These are phyloP conservation scores for Colletotrichum horii DNA, from an alignment of 2,329 filamentous ascomycete species.

Conservation along the genomic window DNA sequence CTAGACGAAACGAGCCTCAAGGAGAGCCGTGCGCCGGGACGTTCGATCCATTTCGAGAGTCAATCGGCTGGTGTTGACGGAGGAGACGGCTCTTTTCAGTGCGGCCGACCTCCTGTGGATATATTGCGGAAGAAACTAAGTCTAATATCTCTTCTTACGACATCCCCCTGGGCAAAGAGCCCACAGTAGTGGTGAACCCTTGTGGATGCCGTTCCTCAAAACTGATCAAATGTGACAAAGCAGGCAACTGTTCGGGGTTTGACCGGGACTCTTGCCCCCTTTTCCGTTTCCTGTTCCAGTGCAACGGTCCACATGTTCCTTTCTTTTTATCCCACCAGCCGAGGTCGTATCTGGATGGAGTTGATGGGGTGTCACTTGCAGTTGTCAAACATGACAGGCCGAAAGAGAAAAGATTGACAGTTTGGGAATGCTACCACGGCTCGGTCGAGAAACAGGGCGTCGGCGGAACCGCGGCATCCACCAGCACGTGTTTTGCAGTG, in stretches of 20 bases:
- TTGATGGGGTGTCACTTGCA: neutral
- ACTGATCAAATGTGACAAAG: slow-evolving; percentile 1
- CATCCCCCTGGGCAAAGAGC: neutral
- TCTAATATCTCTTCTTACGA: neutral
- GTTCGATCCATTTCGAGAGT: neutral
- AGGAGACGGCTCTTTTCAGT: neutral
- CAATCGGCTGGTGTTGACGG: neutral
- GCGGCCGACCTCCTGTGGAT: neutral
- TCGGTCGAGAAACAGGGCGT: neutral
- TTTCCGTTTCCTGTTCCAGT: neutral
- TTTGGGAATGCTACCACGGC: neutral
- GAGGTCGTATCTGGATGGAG: slow-evolving; percentile 1
- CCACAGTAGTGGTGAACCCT: neutral
- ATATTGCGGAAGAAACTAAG: neutral
- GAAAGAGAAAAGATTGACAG: neutral
- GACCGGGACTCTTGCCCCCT: neutral
- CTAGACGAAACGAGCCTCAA: neutral
- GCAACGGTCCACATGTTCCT: neutral
- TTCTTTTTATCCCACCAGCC: neutral
- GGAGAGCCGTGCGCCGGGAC: neutral
- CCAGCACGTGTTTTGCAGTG: neutral
- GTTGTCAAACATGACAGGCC: neutral
- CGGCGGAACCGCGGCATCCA: neutral
- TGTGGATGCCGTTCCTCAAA: neutral
- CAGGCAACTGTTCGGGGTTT: neutral